Percentiles rank a stretch among this genome's conserved stretches.
Evolutionary conservation across 768 basidiomycete genomes (phyloP).

Genomic region (Lentinus tigrinus): DNA sequence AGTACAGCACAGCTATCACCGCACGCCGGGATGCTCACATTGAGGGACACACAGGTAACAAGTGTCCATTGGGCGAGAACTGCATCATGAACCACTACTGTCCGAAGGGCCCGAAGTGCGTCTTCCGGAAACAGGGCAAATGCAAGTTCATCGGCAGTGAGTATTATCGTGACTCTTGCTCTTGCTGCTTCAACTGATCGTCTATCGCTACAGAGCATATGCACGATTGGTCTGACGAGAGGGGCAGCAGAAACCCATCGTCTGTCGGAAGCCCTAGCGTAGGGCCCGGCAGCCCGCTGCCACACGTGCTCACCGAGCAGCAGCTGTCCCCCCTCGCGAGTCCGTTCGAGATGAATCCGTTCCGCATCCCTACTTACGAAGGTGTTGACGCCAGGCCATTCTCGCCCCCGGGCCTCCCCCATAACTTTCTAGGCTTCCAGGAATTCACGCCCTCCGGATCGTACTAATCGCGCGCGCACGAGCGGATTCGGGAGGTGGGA

Average conservation of each 20-base stretch:
- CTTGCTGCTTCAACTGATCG: too few relatives aligned
- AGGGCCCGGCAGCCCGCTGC: constrained; percentile 5
- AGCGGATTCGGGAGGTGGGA: too few relatives aligned
- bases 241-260: neutral
- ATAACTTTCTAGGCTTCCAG: constrained; percentile 14
- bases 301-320: neutral
- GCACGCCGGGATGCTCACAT: neutral
- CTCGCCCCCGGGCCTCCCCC: constrained; percentile 7
- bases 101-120: constrained; percentile 35
- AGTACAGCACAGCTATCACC: neutral
- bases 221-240: constrained; percentile 6
- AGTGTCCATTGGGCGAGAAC: constrained; percentile 27
- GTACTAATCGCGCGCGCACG: neutral
- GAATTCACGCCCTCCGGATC: constrained; percentile 5
- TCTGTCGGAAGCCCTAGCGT: constrained; percentile 3
- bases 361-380: constrained; percentile 15
- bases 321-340: constrained; percentile 14
- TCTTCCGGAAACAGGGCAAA: constrained; percentile 31
- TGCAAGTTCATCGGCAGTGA: constrained; percentile 34
- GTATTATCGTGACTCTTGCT: constrained; percentile 3
- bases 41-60: constrained; percentile 12
- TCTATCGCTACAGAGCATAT: constrained; percentile 5
- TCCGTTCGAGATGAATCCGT: constrained; percentile 3
- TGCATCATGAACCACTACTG: constrained; percentile 39
- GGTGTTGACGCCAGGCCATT: constrained; percentile 15